A percentile compares a stretch with the other conserved stretches of the same genome.
These are phyloP conservation scores for Kwoniella bestiolae DNA, from an alignment of 768 basidiomycete species.

Conservation along the genomic window DNA sequence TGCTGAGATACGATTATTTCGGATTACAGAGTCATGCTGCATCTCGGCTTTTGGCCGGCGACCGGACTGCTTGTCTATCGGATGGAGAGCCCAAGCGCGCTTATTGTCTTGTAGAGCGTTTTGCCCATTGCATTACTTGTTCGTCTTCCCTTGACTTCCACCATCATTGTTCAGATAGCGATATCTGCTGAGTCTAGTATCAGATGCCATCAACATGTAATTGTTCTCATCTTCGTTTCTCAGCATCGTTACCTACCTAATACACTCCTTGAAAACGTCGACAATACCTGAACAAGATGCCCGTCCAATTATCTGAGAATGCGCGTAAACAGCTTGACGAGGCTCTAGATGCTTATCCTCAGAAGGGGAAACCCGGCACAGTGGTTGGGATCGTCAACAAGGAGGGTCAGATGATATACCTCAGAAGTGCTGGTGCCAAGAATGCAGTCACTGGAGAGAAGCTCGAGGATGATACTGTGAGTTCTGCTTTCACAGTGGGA, in stretches of 20 bases:
- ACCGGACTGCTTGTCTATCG: not conserved
- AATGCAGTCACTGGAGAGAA: conserved; percentile 18
- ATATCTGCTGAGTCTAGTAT: not conserved
- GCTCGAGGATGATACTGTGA: conserved; percentile 23
- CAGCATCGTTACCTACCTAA: not conserved
- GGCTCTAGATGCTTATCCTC: conserved; percentile 9
- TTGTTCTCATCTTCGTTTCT: not conserved
- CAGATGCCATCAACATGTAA: not conserved
- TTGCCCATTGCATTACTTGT: not conserved
- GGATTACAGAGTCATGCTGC: not conserved
- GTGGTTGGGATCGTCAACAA: conserved; percentile 17
- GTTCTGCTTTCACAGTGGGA: not conserved
- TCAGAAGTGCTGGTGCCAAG: conserved; percentile 6
- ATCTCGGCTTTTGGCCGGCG: not conserved
- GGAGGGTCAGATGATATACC: conserved; percentile 13
- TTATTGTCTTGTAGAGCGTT: not conserved
- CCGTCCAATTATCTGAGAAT: conserved; percentile 6
- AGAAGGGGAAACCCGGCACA: conserved; percentile 10
- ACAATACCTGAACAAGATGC: conserved; percentile 18
- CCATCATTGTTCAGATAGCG: not conserved
- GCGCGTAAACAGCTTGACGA: conserved; percentile 15
- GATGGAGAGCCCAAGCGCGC: not conserved
- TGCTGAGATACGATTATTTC: not conserved
- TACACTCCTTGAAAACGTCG: not conserved
- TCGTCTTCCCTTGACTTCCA: not conserved